Evolutionary conservation across 1,284 basidiomycete species (phyloP), one percentile per base, ranked within the genome.

Genomic region (Puccinia polysora): DNA sequence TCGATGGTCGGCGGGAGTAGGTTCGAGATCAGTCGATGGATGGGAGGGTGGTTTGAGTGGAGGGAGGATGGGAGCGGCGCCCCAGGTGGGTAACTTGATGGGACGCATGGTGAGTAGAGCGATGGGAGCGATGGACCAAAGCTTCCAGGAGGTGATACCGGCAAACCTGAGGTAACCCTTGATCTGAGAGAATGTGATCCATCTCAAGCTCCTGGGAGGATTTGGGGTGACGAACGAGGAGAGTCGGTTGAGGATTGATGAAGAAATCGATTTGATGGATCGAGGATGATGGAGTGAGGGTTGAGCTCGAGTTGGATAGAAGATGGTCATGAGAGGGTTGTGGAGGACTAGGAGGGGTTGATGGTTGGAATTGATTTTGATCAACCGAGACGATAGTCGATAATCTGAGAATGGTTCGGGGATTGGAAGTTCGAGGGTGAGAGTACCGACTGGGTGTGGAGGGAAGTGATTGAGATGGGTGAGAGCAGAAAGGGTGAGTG

Each of bases 111-210:
- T n/a, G 15, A 70, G 34, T 6, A 70, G 32, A 10, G 30, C 40
- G 38, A 59, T n/a, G 4, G 67, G 55, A 14, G 60, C 12, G 28
- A 47, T 12, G 2, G 60, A 28, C 40, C 53, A 59, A 20, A 38
- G 43, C 49, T 60, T 70, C 45, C 53, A 59, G 14, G 56, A 60
- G 12, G 30, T 49, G 34, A 70, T 45, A 10, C 45, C n/a, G 1
- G 56, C 56, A 50, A 63, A 71, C 20, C 56, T 60, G n/a, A 62
- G 47, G 50, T 71, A 62, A 25, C 69, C 69, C 10, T 62, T 34
- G 25, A 71, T 71, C 43, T 63, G 69, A 30, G 69, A 32, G 20
- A 71, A 30, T 6, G 58, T 63, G 30, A 71, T 71, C 58, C 69
- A 71, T 5, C 38, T 47, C 15, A 59, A 38, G 8, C 67, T 8